phyloP scores from a whole-genome alignment of 768 basidiomycete genomes.

The Mycena amicta region DNA sequence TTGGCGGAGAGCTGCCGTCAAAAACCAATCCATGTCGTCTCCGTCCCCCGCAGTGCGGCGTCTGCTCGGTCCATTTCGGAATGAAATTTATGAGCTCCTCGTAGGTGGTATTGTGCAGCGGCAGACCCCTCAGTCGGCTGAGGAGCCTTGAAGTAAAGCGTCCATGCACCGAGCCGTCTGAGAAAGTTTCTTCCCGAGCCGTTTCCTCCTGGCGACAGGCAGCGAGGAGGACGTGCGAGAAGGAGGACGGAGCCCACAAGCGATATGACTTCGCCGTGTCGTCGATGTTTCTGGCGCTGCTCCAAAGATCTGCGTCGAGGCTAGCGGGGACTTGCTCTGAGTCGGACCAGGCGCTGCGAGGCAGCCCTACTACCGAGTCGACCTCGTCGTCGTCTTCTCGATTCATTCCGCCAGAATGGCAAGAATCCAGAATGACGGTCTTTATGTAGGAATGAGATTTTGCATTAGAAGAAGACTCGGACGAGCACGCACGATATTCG shows the following conservation, averaged over 20 bases:
- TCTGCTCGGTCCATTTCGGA: neutral
- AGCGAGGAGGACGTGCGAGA: constrained; percentile 7
- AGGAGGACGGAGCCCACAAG: neutral
- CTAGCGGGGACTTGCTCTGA: neutral
- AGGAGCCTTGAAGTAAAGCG: constrained; percentile 3
- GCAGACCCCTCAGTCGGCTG: neutral
- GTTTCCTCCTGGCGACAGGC: constrained; percentile 7
- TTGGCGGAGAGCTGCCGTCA: neutral
- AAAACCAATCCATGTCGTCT: neutral
- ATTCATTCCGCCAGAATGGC: neutral
- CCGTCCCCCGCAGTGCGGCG: neutral
- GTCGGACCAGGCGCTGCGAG: neutral
- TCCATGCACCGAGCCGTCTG: neutral
- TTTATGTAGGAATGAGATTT: no score
- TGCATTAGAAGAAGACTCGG: neutral
- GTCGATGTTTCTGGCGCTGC: neutral
- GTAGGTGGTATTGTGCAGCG: neutral
- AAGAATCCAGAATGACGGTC: neutral
- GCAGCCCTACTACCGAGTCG: neutral
- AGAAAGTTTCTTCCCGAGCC: neutral
- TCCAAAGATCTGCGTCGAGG: neutral
- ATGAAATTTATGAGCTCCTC: neutral
- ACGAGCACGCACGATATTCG: neutral
- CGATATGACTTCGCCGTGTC: neutral
- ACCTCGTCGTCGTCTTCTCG: neutral